Conservation (phyloP, 371 early-diverging fungal genomes). For the Circinella minor region DNA sequence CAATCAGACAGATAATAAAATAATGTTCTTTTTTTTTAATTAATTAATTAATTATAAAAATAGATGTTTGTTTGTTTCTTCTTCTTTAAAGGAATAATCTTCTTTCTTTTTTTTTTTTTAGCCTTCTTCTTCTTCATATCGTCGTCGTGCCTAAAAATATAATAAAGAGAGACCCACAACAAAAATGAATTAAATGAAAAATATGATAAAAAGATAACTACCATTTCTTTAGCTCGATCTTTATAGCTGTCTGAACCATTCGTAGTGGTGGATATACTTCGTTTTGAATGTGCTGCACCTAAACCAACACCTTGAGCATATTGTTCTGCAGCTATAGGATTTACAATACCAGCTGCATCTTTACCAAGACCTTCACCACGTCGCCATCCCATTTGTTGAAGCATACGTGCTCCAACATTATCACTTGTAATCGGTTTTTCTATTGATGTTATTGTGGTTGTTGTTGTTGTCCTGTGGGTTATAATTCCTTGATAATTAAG, state of each 20-base stretch:
- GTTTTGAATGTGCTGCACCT: conserved; percentile 28
- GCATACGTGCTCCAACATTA: conserved; percentile 48
- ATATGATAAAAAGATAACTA: not conserved
- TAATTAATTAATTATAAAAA: no score
- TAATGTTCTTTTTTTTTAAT: not conserved
- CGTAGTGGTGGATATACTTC: not conserved
- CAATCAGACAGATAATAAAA: no score
- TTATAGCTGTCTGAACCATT: conserved; percentile 20
- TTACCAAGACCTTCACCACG: conserved; percentile 51
- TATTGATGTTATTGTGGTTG: conserved; percentile 21
- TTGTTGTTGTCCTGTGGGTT: not conserved
- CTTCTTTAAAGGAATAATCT: not conserved
- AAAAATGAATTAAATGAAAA: not conserved
- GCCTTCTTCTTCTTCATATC: conserved; percentile 13
- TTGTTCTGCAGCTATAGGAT: conserved; percentile 47
- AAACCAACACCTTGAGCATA: conserved; percentile 46
- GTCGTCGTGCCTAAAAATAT: conserved; percentile 15
- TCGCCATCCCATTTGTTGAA: conserved; percentile 52
- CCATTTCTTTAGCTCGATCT: conserved; percentile 29
- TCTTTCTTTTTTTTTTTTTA: no score
- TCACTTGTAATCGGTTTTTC: conserved; percentile 40
- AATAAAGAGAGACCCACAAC: conserved; percentile 2
- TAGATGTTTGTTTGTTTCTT: not conserved
- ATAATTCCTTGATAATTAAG: not conserved
- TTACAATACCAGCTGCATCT: conserved; percentile 43